phyloP scores from a whole-genome alignment of 2,329 filamentous ascomycete genomes.

The Verruconis gallopava region DNA sequence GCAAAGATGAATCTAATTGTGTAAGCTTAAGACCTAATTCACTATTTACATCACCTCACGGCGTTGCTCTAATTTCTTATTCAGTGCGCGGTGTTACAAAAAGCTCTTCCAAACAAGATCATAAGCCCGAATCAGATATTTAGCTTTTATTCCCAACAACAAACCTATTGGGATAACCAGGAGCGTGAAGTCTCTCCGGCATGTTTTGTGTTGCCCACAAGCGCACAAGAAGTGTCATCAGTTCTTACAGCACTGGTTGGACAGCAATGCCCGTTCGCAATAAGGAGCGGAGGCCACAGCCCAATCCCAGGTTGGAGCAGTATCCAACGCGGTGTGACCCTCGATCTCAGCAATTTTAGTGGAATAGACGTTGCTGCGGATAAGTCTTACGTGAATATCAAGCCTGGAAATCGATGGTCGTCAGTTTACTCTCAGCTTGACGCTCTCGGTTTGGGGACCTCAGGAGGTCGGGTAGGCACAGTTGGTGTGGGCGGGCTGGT shows the following conservation, averaged over 20 bases:
- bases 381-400: background rate
- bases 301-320: background rate
- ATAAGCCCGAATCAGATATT: background rate
- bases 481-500: constrained; percentile 10
- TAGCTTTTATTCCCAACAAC: constrained; percentile 1
- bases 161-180: background rate
- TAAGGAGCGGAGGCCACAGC: constrained; percentile 13
- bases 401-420: constrained; percentile 9
- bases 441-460: background rate
- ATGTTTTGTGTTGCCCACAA: constrained; percentile 4
- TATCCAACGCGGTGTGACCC: constrained; percentile 9
- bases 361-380: constrained; percentile 4
- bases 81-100: background rate
- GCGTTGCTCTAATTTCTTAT: too few relatives aligned
- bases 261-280: constrained; percentile 14
- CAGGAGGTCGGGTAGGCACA: constrained; percentile 6
- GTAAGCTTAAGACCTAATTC: too few relatives aligned
- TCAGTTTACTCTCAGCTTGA: constrained; percentile 10
- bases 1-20: too few relatives aligned
- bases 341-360: constrained; percentile 8
- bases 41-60: too few relatives aligned
- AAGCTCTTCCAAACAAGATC: background rate
- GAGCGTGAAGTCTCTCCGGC: constrained; percentile 3
- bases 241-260: constrained; percentile 10
- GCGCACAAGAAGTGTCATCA: constrained; percentile 3